Base-by-base conservation (phyloP, 2,329 filamentous ascomycete species). In the Colletotrichum ledebouriae region DNA sequence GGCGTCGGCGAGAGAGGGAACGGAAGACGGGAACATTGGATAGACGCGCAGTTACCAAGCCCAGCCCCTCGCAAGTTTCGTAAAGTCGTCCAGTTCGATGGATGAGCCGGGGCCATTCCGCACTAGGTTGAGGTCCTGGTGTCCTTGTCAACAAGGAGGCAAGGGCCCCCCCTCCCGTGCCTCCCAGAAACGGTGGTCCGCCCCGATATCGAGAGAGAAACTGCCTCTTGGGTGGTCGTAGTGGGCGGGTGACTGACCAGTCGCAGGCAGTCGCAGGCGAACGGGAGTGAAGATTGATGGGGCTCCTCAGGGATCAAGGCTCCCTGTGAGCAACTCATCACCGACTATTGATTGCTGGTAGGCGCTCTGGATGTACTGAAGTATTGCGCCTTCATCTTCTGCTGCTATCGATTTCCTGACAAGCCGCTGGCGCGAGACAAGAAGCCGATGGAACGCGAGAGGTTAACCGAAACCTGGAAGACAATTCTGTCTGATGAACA, bases 1-100 rank as follows among this genome's bases (percentile, higher is more conserved):
- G 53, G 20, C 22, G 50, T 10, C 44, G 20, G 47, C 25, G 37
- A 22, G 17, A 37, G 37, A 47, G 20, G n/a, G 15, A 52, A 44
- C 25, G 33, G 44, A 56, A 10, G 37, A 29, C 25, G 4, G 34
- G 25, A 17, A 37, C 39, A 46, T 58, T 46, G 37, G 34, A 44
- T 25, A 59, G 22, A 25, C 25, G 25, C 5, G 62, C 59, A 63
- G 64, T 58, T 63, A 58, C 44, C 46, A 55, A 17, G 5, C 20
- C 60, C 53, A 46, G 41, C 59, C 60, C 60, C 65, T 55, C 39
- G 53, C 60, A 53, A 52, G 52, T 63, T 52, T 67, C 65, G 60
- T 60, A 67, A 64, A 64, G 46, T 59, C 60, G 15, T 37, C 52
- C 59, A 64, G 59, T 62, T 63, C 47, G 53, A 53, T 47, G 53